These are phyloP conservation scores for Malassezia equina DNA, from an alignment of 1,284 basidiomycete species.

Conservation along the genomic window DNA sequence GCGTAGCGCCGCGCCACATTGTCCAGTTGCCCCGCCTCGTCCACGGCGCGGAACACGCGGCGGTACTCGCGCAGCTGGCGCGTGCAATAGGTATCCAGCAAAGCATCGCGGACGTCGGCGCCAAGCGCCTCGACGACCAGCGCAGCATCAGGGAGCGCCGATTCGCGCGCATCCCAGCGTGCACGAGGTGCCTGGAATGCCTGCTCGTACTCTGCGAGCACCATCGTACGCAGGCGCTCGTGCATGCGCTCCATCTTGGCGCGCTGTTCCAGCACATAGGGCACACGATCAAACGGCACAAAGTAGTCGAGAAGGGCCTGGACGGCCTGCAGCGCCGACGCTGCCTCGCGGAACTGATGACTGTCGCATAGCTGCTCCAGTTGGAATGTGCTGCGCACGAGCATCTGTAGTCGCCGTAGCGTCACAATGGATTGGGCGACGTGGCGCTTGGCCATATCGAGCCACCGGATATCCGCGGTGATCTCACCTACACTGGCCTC, in stretches of 20 bases:
- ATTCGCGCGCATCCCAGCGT: constrained; percentile 22
- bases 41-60: constrained; percentile 65
- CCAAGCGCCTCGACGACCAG: constrained; percentile 43
- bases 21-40: constrained; percentile 80
- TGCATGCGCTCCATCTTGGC: constrained; percentile 32
- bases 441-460: constrained; percentile 91
- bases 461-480: constrained; percentile 87
- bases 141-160: constrained; percentile 34
- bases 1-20: constrained; percentile 86
- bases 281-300: constrained; percentile 30
- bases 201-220: constrained; percentile 37
- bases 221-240: constrained; percentile 23
- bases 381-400: constrained; percentile 35
- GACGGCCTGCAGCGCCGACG: constrained; percentile 38
- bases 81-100: constrained; percentile 80
- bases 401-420: constrained; percentile 80
- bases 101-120: constrained; percentile 51
- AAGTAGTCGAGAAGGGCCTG: constrained; percentile 39
- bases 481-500: constrained; percentile 90
- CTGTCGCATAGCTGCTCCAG: constrained; percentile 35
- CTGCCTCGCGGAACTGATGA: constrained; percentile 34
- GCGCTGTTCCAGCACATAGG: constrained; percentile 31
- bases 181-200: constrained; percentile 31
- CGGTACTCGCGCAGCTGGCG: constrained; percentile 91
- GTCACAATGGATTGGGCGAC: constrained; percentile 68